Percentiles rank a stretch among this genome's conserved stretches.
phyloP scores from a whole-genome alignment of 2,329 filamentous ascomycete genomes.

The Aspergillus terreus region DNA sequence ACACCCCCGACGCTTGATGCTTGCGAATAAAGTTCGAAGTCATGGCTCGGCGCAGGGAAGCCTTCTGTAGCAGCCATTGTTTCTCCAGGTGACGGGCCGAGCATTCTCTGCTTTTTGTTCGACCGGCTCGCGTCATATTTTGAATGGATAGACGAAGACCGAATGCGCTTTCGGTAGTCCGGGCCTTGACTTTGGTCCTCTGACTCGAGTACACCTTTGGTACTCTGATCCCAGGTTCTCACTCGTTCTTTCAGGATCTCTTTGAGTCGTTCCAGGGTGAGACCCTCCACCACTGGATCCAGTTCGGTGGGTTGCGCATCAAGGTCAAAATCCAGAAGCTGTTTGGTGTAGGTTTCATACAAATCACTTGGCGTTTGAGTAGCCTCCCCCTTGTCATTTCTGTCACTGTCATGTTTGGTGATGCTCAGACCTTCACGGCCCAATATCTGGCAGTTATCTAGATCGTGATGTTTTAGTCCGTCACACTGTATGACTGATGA shows the following conservation, averaged over 20 bases:
- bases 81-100: background rate
- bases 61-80: too few relatives aligned
- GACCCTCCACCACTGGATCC: slow-evolving; percentile 10
- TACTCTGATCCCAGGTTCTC: slow-evolving; percentile 7
- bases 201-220: background rate
- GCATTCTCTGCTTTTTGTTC: background rate
- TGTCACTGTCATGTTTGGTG: too few relatives aligned
- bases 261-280: slow-evolving; percentile 23
- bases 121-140: background rate
- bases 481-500: too few relatives aligned
- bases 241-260: slow-evolving; percentile 15
- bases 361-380: too few relatives aligned
- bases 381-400: too few relatives aligned
- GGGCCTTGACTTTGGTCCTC: background rate
- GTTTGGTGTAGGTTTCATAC: slow-evolving; percentile 1
- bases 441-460: too few relatives aligned
- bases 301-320: background rate
- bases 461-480: too few relatives aligned
- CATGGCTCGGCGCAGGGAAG: too few relatives aligned
- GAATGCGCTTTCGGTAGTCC: slow-evolving; percentile 6
- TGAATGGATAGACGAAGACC: background rate
- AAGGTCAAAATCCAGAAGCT: slow-evolving; percentile 15
- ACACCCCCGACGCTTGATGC: too few relatives aligned
- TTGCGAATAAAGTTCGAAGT: too few relatives aligned
- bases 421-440: too few relatives aligned